These are phyloP conservation scores for Castanea sativa DNA, from an alignment of 306 rosid species.

Conservation along the genomic window DNA sequence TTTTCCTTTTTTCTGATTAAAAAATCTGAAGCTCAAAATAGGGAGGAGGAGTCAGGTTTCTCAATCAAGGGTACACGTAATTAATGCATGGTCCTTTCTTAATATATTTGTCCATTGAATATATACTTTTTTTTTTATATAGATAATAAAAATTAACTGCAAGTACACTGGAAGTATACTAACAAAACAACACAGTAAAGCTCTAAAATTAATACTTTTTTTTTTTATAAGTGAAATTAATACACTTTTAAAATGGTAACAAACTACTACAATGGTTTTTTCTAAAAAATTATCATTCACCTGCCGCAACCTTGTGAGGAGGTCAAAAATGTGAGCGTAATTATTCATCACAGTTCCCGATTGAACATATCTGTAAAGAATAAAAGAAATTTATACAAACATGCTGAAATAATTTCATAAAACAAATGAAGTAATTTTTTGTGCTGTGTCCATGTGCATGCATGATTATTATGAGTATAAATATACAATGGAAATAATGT, in stretches of 20 bases:
- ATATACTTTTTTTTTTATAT: not conserved
- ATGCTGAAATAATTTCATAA: not conserved
- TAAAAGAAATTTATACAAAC: slow-evolving; percentile 24
- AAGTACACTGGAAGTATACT: too few relatives aligned
- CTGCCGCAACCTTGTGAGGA: slow-evolving; percentile 90
- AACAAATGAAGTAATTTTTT: not conserved
- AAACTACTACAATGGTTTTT: not conserved
- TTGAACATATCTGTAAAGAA: slow-evolving; percentile 59
- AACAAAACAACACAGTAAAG: too few relatives aligned
- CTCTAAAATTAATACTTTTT: too few relatives aligned
- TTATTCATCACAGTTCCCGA: slow-evolving; percentile 69
- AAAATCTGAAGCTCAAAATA: not conserved
- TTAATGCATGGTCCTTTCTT: not conserved
- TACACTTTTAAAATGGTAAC: not conserved
- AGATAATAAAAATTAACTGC: too few relatives aligned
- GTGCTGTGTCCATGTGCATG: not conserved
- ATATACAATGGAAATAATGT: too few relatives aligned
- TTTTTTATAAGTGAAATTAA: too few relatives aligned
- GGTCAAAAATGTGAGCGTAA: slow-evolving; percentile 93
- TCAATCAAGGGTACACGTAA: not conserved
- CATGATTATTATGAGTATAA: not conserved
- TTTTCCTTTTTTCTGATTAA: not conserved
- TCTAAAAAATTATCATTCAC: slow-evolving; percentile 34
- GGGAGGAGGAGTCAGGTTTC: not conserved
- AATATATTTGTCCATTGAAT: not conserved